Base-by-base conservation (phyloP, 1,139 yeast species). In the Lodderomyces metapsilosis region DNA sequence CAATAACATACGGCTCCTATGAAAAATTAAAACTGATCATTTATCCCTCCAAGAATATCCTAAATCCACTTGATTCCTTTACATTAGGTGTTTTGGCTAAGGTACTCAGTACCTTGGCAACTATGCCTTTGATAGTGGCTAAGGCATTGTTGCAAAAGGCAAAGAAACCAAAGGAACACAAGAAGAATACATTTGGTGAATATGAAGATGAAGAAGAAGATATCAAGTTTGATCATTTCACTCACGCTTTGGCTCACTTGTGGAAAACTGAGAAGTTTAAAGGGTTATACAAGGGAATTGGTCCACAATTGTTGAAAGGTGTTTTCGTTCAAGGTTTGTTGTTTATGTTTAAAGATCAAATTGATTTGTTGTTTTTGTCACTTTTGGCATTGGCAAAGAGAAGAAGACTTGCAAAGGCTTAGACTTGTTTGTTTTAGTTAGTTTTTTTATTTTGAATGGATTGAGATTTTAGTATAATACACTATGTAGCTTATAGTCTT, bases 1-100 rank as follows among this genome's bases (percentile, higher is more conserved):
- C 95, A 34, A 88, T 88, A 57, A 88, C 96, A 5, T 88, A 87
- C 59, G 95, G 95, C 5, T 75, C 89, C 2, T 85, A 80, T 59
- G 92, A 86, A 59, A 75, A 88, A 49, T 71, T 88, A 52, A 82
- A 78, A 58, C 71, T 71, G 42, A 52, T 78, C 4, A 53, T 85
- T 37, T 84, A 71, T 57, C 73, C 71, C 15, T 54, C 50, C 44
- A 71, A 74, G 57, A 57, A 66, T 42, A 63, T 63, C 52, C 69
- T 88, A 52, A 70, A 77, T 10, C 87, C 94, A 5, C 66, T 74
- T 44, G 16, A n/a, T 6, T 25, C 30, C 30, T 12, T n/a, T n/a
- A 12, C 86, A 86, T 68, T 88, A 23, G 96, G 96, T 7, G 88
- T 89, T 13, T 51, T 85, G 40, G 85, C 95, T 45, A 88, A 88